Conservation (phyloP, 2,329 filamentous ascomycete genomes). For the Pseudogymnoascus sp. region DNA sequence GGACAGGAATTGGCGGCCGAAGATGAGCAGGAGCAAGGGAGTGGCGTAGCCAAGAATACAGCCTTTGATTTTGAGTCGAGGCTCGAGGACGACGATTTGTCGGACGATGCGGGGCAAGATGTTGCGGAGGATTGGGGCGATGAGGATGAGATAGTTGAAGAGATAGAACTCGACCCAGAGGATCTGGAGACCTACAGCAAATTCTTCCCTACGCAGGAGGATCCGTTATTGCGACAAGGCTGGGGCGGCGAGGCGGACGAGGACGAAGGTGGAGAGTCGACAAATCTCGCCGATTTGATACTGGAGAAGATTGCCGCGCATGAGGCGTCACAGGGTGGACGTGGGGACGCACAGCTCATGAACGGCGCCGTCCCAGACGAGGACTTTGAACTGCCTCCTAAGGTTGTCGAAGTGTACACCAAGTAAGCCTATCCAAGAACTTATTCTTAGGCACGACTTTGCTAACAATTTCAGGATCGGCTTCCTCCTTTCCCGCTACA, state of each 20-base stretch:
- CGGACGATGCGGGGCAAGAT: slow-evolving; percentile 39
- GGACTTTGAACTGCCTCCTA: slow-evolving; percentile 76
- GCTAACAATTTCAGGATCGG: slow-evolving; percentile 53
- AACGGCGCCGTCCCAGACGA: slow-evolving; percentile 52
- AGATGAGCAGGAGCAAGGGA: slow-evolving; percentile 44
- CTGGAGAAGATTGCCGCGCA: slow-evolving; percentile 88
- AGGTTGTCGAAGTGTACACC: slow-evolving; percentile 88
- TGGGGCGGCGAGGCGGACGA: slow-evolving; percentile 33
- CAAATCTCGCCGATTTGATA: slow-evolving; percentile 87
- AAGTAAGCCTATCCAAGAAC: slow-evolving; percentile 47
- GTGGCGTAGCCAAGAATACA: slow-evolving; percentile 33
- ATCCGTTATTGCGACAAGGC: slow-evolving; percentile 24
- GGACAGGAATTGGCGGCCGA: slow-evolving; percentile 84
- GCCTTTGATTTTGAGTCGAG: slow-evolving; percentile 76
- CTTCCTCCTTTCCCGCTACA: slow-evolving; percentile 82
- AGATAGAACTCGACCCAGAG: slow-evolving; percentile 76
- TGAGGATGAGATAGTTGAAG: slow-evolving; percentile 63
- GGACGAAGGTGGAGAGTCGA: slow-evolving; percentile 45
- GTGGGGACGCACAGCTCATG: slow-evolving; percentile 19
- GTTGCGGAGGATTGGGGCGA: slow-evolving; percentile 62
- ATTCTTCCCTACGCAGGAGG: slow-evolving; percentile 67
- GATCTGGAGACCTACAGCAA: slow-evolving; percentile 87
- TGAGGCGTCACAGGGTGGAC: slow-evolving; percentile 55
- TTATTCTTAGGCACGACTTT: slow-evolving; percentile 11
- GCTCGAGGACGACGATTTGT: slow-evolving; percentile 45